Conservation (phyloP, 176 grass and related monocot genomes). For the Bothriochloa decipiens region DNA sequence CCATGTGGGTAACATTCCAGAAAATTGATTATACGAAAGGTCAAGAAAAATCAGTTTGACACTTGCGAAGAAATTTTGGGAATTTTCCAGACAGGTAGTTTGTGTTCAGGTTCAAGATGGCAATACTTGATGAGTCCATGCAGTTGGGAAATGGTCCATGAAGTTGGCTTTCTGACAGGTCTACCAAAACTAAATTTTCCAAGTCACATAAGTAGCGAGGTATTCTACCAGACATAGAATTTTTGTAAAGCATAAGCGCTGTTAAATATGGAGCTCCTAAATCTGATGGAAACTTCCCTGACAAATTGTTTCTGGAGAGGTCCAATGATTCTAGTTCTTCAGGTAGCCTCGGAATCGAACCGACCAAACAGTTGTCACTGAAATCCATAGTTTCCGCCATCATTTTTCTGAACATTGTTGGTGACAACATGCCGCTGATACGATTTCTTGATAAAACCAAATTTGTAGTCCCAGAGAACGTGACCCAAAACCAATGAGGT, state of each 20-base stretch:
- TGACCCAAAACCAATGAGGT: constrained; percentile 45
- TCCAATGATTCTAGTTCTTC: not conserved
- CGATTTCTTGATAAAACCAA: constrained; percentile 35
- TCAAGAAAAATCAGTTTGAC: constrained; percentile 1
- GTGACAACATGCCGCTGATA: not conserved
- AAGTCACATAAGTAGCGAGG: not conserved
- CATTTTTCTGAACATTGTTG: not conserved
- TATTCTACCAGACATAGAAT: constrained; percentile 12
- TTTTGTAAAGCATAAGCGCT: not conserved
- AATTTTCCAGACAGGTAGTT: not conserved
- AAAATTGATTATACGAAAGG: not conserved
- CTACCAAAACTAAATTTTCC: not conserved
- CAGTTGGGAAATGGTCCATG: constrained; percentile 12
- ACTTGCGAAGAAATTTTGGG: not conserved
- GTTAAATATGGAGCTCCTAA: not conserved
- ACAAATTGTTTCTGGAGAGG: constrained; percentile 12
- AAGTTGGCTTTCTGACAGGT: not conserved
- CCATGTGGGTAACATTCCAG: not conserved
- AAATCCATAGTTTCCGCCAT: not conserved
- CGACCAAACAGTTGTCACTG: constrained; percentile 1
- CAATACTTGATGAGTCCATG: not conserved
- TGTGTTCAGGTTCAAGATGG: not conserved
- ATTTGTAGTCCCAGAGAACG: not conserved
- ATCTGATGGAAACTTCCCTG: not conserved
- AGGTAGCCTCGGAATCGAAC: not conserved